phyloP scores from a whole-genome alignment of 495 filamentous ascomycete genomes.

The Cercophora scortea region DNA sequence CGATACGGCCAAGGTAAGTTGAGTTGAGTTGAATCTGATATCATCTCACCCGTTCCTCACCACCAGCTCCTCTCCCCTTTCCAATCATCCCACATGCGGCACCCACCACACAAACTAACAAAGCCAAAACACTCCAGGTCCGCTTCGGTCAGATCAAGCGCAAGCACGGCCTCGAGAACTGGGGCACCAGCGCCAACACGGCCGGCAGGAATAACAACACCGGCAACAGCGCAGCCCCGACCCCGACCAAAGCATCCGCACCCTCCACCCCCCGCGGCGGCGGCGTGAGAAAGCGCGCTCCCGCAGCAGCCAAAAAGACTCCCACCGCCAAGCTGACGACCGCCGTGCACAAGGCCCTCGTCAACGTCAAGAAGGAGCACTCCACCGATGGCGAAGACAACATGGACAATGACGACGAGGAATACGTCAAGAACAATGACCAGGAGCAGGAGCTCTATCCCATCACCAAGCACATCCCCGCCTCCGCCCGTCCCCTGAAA shows the following conservation, averaged over 20 bases:
- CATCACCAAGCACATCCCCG: too few species aligned
- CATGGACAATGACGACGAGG: background rate
- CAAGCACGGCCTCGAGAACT: constrained; percentile 17
- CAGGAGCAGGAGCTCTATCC: background rate
- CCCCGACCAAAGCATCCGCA: background rate
- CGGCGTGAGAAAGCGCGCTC: too few species aligned
- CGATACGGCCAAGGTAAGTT: constrained; percentile 16
- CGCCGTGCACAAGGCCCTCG: background rate
- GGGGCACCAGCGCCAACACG: background rate
- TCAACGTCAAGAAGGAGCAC: background rate
- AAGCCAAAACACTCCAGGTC: constrained; percentile 6
- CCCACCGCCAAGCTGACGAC: background rate
- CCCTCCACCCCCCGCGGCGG: too few species aligned
- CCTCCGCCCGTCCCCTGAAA: too few species aligned
- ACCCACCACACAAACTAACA: background rate
- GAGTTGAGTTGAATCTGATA: background rate
- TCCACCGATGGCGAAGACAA: background rate
- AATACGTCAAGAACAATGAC: background rate
- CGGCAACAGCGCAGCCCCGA: background rate
- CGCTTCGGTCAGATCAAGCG: constrained; percentile 23
- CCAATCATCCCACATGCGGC: background rate
- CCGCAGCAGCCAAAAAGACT: background rate
- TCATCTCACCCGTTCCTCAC: background rate
- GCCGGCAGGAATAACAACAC: background rate
- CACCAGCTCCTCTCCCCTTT: background rate